phyloP scores from a whole-genome alignment of 441 rosid species.

The Eutrema salsugineum region DNA sequence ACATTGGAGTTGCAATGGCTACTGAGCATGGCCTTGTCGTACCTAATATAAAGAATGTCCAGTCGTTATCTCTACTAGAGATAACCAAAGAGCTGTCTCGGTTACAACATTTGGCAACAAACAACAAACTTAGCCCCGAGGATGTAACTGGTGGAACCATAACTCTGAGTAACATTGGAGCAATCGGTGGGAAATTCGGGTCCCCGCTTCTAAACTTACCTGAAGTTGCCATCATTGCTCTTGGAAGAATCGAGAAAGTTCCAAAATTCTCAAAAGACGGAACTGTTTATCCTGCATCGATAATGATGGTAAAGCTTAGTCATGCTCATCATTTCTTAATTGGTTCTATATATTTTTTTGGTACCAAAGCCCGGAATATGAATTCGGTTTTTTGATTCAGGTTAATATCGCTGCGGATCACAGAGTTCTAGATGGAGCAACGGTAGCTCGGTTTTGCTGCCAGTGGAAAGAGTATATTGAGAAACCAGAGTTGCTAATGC shows the following conservation, averaged over 20 bases:
- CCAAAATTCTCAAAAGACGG: slow-evolving; percentile 63
- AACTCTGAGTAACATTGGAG: slow-evolving; percentile 87
- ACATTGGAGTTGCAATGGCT: slow-evolving; percentile 96
- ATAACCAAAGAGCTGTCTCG: slow-evolving; percentile 80
- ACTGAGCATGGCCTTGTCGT: slow-evolving; percentile 86
- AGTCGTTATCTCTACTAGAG: slow-evolving; percentile 74
- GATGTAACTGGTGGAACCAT: slow-evolving; percentile 87
- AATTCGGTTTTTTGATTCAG: slow-evolving; percentile 32
- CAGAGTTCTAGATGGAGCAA: slow-evolving; percentile 92
- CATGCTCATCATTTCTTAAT: neutral
- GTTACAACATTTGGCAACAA: slow-evolving; percentile 60
- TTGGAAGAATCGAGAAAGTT: slow-evolving; percentile 84
- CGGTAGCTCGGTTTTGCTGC: slow-evolving; percentile 86
- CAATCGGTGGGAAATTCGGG: slow-evolving; percentile 93
- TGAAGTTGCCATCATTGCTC: slow-evolving; percentile 84
- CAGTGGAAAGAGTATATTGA: slow-evolving; percentile 87
- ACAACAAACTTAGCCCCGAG: slow-evolving; percentile 69
- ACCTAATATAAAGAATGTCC: slow-evolving; percentile 90
- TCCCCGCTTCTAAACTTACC: slow-evolving; percentile 85
- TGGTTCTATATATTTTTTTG: neutral
- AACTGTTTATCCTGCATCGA: slow-evolving; percentile 56
- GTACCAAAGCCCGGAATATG: neutral
- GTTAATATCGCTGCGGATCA: slow-evolving; percentile 92
- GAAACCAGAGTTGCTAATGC: slow-evolving; percentile 79
- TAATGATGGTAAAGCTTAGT: slow-evolving; percentile 56